These are phyloP conservation scores for Cladophialophora yegresii DNA, from an alignment of 2,329 filamentous ascomycete species.

Conservation along the genomic window DNA sequence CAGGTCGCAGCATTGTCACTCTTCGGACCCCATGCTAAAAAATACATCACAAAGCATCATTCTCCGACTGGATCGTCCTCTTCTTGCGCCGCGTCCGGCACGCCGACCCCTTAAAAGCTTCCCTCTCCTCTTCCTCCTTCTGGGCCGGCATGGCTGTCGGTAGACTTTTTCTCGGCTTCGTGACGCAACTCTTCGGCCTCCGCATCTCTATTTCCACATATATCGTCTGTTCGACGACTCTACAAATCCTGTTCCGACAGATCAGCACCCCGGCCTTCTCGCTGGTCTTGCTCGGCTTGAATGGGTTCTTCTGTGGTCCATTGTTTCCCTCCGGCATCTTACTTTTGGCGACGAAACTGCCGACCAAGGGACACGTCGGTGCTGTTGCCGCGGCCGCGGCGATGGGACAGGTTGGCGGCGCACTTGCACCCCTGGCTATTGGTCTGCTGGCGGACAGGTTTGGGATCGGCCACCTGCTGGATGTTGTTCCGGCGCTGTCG, in stretches of 20 bases:
- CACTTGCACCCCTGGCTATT: slow-evolving; percentile 49
- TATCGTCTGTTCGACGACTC: slow-evolving; percentile 23
- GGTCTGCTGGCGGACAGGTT: slow-evolving; percentile 38
- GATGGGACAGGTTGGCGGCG: slow-evolving; percentile 50
- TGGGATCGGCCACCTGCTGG: slow-evolving; percentile 23
- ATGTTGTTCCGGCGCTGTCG: slow-evolving; percentile 18
- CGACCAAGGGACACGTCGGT: slow-evolving; percentile 46
- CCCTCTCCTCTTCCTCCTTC: slow-evolving; percentile 49
- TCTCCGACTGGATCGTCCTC: slow-evolving; percentile 52
- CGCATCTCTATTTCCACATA: slow-evolving; percentile 38
- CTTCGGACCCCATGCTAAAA: neutral
- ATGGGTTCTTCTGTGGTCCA: slow-evolving; percentile 48
- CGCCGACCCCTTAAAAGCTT: slow-evolving; percentile 43
- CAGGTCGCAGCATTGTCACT: slow-evolving; percentile 6
- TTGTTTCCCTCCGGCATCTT: slow-evolving; percentile 49
- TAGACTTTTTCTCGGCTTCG: slow-evolving; percentile 40
- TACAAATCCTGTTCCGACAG: slow-evolving; percentile 19
- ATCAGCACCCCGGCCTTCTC: slow-evolving; percentile 35
- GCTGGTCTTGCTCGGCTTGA: slow-evolving; percentile 39
- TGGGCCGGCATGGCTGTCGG: slow-evolving; percentile 51
- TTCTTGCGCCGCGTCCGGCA: slow-evolving; percentile 50
- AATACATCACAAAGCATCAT: slow-evolving; percentile 39
- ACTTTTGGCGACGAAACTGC: slow-evolving; percentile 44
- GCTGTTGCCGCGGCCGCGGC: slow-evolving; percentile 51
- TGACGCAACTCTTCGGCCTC: slow-evolving; percentile 41